Base-by-base conservation (phyloP, 306 rosid genomes). In the Cucurbita maxima region DNA sequence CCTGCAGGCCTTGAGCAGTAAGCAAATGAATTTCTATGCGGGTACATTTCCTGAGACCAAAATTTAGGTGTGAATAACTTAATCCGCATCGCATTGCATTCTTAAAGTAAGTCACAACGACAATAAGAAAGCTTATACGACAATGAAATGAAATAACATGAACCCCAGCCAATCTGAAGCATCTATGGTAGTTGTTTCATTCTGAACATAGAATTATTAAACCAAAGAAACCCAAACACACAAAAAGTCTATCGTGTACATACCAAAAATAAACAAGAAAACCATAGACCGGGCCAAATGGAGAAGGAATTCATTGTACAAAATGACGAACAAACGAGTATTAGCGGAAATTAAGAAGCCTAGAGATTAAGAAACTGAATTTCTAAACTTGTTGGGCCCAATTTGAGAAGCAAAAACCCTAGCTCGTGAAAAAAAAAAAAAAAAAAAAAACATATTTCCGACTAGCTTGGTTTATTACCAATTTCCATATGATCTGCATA, bases 1-100 rank as follows among this genome's bases (percentile, higher is more conserved):
- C 99, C 97, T 94, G 97, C 77, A 91, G 81, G 70, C 99, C 99
- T 80, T 89, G 92, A 41, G 95, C 84, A 78, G 97, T 85, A 37
- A 94, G 97, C 79, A 94, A 74, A 72, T 86, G 96, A 82, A 94
- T 91, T 84, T 91, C 99, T 16, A 94, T 87, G 18, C 99, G 88
- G n/a, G 99, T 94, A 77, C 99, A 91, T 89, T 94, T 94, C 82
- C 99, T 94, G 96, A 6, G 66, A 25, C 51, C 48, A 38, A 55
- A 74, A 68, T 19, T 40, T 5, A 76, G 70, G 6, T 11, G 67
- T 73, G 12, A 59, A 48, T 34, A 13, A 40, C 38, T 37, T 20
- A 59, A 20, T 63, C 41, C 30, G 56, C 6, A 47, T 68, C 4
- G 16, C 73, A 47, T 55, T 18, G 0, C 47, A 68, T 11, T 55